A percentile compares a stretch with the other conserved stretches of the same genome.
Conservation (phyloP, 2,329 filamentous ascomycete species). For the Clarireedia sp. region DNA sequence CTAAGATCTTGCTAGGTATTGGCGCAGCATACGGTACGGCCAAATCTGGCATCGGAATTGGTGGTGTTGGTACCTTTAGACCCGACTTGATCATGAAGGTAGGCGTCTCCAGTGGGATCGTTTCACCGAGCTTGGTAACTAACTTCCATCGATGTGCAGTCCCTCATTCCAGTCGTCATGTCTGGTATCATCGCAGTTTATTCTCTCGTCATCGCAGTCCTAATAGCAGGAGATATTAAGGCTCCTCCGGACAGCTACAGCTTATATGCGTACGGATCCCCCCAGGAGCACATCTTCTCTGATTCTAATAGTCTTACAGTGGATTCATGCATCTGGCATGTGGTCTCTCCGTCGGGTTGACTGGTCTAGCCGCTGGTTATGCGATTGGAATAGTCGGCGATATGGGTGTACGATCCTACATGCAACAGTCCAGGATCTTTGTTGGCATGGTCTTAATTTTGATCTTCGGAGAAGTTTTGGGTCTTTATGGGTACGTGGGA, state of each 20-base stretch:
- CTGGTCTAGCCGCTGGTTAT: slow-evolving; percentile 89
- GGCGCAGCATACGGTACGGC: slow-evolving; percentile 83
- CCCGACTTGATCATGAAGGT: slow-evolving; percentile 91
- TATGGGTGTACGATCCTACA: slow-evolving; percentile 86
- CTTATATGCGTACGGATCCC: slow-evolving; percentile 62
- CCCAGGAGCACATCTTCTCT: too few species aligned
- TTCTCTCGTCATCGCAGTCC: slow-evolving; percentile 89
- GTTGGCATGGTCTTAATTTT: slow-evolving; percentile 98
- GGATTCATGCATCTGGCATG: slow-evolving; percentile 92
- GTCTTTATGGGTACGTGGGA: slow-evolving; percentile 80
- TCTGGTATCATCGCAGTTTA: slow-evolving; percentile 99
- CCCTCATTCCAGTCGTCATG: slow-evolving; percentile 88
- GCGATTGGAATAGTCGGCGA: slow-evolving; percentile 95
- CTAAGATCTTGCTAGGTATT: slow-evolving; percentile 28
- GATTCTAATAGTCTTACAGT: slow-evolving; percentile 35
- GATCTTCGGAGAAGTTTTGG: slow-evolving; percentile 96
- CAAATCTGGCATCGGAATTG: slow-evolving; percentile 82
- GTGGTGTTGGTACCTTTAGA: slow-evolving; percentile 75
- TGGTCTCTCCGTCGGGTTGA: slow-evolving; percentile 83
- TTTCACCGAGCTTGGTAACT: not conserved
- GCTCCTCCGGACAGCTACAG: slow-evolving; percentile 66
- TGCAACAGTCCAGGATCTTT: slow-evolving; percentile 92
- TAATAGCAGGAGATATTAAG: slow-evolving; percentile 84
- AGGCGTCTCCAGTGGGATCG: slow-evolving; percentile 18
- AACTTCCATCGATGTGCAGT: slow-evolving; percentile 34